Conservation (phyloP, 306 rosid genomes). For the Leucaena leucocephala region DNA sequence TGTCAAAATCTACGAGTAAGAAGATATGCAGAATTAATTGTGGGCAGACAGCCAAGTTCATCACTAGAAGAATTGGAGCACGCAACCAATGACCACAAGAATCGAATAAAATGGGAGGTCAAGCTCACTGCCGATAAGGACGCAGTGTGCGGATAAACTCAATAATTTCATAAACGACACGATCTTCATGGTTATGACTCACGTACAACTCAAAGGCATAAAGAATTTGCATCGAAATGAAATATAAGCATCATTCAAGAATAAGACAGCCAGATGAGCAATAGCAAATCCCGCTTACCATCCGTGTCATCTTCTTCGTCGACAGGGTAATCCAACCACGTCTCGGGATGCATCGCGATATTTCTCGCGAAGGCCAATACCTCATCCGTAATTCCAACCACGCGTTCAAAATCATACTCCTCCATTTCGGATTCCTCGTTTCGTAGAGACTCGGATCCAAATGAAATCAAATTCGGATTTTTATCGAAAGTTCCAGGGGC, state of each 20-base stretch:
- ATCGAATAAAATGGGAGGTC: not conserved
- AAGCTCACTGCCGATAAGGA: not conserved
- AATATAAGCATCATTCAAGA: not conserved
- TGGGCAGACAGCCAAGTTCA: constrained; percentile 4
- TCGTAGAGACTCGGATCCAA: constrained; percentile 31
- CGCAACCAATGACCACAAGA: constrained; percentile 14
- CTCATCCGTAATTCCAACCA: constrained; percentile 83
- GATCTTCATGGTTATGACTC: not conserved
- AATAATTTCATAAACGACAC: not conserved
- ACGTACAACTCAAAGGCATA: not conserved
- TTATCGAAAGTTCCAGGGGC: constrained; percentile 11
- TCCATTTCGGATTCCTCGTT: constrained; percentile 35
- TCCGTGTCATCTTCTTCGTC: constrained; percentile 86
- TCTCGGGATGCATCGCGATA: constrained; percentile 98
- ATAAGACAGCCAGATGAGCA: not conserved
- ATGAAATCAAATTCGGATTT: constrained; percentile 33
- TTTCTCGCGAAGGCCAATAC: constrained; percentile 80
- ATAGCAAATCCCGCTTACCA: constrained; percentile 49
- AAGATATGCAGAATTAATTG: constrained; percentile 35
- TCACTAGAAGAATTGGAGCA: not conserved
- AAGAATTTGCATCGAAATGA: not conserved
- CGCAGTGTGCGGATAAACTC: not conserved
- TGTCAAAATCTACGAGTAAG: constrained; percentile 68
- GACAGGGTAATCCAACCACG: constrained; percentile 95
- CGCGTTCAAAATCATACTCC: constrained; percentile 40